A percentile compares a stretch with the other conserved stretches of the same genome.
Evolutionary conservation across 148 eudicot species (phyloP).

Genomic region (Gaultheria prostrata): DNA sequence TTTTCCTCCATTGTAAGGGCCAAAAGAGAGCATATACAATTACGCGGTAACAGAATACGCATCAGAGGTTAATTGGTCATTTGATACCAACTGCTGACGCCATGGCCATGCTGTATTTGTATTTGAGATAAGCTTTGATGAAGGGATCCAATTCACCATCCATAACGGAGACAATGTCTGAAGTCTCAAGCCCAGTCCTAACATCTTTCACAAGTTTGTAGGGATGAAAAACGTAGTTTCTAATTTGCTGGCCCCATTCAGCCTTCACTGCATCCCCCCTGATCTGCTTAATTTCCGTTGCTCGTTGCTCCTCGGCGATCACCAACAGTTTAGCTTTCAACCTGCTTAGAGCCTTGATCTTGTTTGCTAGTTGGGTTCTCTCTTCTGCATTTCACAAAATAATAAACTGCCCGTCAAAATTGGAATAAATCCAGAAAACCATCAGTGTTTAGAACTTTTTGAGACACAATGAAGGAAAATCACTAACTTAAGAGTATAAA

Average conservation of each 20-base stretch:
- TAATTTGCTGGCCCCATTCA: conserved; percentile 96
- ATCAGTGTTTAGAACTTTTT: too few relatives aligned
- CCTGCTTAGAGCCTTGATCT: conserved; percentile 79
- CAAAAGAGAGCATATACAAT: background rate
- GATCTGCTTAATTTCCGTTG: conserved; percentile 90
- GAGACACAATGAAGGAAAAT: background rate
- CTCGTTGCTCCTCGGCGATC: conserved; percentile 91
- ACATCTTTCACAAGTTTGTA: conserved; percentile 99
- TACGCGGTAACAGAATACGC: background rate
- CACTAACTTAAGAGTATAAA: background rate
- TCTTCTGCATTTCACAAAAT: conserved; percentile 53
- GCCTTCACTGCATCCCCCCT: conserved; percentile 95
- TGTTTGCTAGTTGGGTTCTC: conserved; percentile 82
- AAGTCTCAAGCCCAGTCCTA: conserved; percentile 70
- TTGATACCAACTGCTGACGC: background rate
- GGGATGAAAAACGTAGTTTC: conserved; percentile 95
- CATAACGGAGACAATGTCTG: conserved; percentile 86
- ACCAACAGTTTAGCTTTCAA: conserved; percentile 93
- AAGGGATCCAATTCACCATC: conserved; percentile 92
- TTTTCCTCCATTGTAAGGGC: background rate
- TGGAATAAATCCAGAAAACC: background rate
- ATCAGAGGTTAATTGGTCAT: background rate
- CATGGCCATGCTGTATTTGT: conserved; percentile 56
- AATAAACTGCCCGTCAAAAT: background rate
- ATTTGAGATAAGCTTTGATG: conserved; percentile 73